Evolutionary conservation across 257 asterid species (phyloP).

Genomic region (Thymus quinquecostatus): DNA sequence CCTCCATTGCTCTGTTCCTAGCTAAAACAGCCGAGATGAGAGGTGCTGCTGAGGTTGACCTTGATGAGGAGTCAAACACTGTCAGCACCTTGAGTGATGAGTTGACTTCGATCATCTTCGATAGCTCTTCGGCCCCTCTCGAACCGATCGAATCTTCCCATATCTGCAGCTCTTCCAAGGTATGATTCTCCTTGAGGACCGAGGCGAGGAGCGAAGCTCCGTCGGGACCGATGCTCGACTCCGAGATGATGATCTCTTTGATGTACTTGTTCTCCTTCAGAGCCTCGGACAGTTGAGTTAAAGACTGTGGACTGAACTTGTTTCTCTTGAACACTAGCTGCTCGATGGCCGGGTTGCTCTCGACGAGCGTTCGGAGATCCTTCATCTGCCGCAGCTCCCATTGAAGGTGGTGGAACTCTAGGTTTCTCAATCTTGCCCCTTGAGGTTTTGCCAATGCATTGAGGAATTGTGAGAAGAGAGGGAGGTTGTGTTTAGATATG

Average conservation of each 20-base stretch:
- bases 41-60: constrained; percentile 55
- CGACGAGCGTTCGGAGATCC: constrained; percentile 44
- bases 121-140: constrained; percentile 76
- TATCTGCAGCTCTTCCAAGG: constrained; percentile 67
- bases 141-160: constrained; percentile 88
- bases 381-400: constrained; percentile 59
- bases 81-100: constrained; percentile 59
- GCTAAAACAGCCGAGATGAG: constrained; percentile 80
- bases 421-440: constrained; percentile 34
- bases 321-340: constrained; percentile 58
- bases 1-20: constrained; percentile 72
- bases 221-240: constrained; percentile 65
- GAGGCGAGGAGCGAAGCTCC: constrained; percentile 66
- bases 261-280: constrained; percentile 47
- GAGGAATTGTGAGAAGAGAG: constrained; percentile 55
- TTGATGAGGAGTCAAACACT: constrained; percentile 50
- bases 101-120: constrained; percentile 91
- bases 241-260: constrained; percentile 55
- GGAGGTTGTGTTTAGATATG: constrained; percentile 38
- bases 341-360: constrained; percentile 39
- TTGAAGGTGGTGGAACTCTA: constrained; percentile 66
- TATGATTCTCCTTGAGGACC: constrained; percentile 55
- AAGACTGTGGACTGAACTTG: constrained; percentile 48
- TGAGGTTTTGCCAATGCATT: constrained; percentile 34
- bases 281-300: constrained; percentile 53